Base-by-base conservation (phyloP, 352 stramenopile species). In the Globisporangium cylindrosporum region DNA sequence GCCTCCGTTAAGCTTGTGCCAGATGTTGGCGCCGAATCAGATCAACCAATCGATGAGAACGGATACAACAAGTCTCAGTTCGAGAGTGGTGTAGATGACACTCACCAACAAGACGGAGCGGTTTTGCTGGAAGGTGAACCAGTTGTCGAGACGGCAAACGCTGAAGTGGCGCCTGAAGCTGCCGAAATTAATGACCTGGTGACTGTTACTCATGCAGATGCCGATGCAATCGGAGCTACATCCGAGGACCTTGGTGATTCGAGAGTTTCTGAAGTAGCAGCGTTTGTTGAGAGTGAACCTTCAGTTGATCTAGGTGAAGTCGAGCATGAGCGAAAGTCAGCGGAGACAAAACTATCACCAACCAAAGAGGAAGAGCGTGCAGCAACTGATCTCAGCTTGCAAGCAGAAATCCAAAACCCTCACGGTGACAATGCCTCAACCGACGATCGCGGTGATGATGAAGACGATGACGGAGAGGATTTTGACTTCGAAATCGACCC, bases 401-500 rank as follows among this genome's bases (percentile, higher is more conserved):
- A 12, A 32, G 12, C 20, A 59, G 54, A 32, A 32, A 32, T 32
- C 27, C 27, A 41, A 20, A 12, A 27, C 15, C 22, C 2, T 7
- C 6, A 43, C 14, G 15, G 14, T 7, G 20, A 24, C 15, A 14
- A 20, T 4, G 18, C 2, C 5, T 38, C 25, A 12, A 38, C 32
- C 43, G 41, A 27, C 5, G 49, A 46, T 15, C 27, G 27, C 27
- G 27, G 27, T 4, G 57, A 62, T 24, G n/a, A 62, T 15, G 55
- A 69, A 7, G 43, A 60, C 1, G 65, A 64, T 20, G 65, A 66
- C 46, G 57, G 46, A 49, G 24, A 53, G 22, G 36, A 68, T 12
- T 54, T 65, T 49, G 59, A 49, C 22, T 61, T 64, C 59, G 41
- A 36, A n/a, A 4, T 66, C 5, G 65, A 70, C 15, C 46, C 65